These are phyloP conservation scores for Globisporangium barbulae DNA, from an alignment of 352 stramenopile genomes.

Conservation along the genomic window DNA sequence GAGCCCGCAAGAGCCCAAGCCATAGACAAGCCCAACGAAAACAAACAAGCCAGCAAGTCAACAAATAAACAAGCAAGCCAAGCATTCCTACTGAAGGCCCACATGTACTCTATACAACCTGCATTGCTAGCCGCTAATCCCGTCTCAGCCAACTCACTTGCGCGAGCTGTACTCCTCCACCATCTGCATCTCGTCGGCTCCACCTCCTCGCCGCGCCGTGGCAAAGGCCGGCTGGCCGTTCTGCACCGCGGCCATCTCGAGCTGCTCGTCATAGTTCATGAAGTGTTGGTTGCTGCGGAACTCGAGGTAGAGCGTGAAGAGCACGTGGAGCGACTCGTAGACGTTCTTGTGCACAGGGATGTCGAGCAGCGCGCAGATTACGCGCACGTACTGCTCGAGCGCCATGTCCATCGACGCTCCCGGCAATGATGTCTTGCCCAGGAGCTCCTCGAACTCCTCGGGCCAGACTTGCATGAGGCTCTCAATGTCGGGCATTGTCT, in stretches of 20 bases:
- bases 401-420: constrained; percentile 88
- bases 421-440: constrained; percentile 69
- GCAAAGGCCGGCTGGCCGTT: constrained; percentile 27
- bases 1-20: constrained; percentile 5
- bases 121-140: background rate
- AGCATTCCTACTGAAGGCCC: too few relatives aligned
- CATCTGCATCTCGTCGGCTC: constrained; percentile 23
- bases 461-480: constrained; percentile 92
- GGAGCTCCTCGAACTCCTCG: constrained; percentile 82
- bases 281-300: constrained; percentile 94
- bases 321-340: constrained; percentile 92
- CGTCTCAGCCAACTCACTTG: constrained; percentile 22
- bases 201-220: constrained; percentile 30
- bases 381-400: constrained; percentile 91
- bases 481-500: constrained; percentile 94
- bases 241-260: constrained; percentile 17
- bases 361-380: constrained; percentile 93
- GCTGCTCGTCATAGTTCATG: constrained; percentile 77
- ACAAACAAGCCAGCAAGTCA: too few relatives aligned
- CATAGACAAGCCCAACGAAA: background rate
- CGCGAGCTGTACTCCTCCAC: constrained; percentile 34
- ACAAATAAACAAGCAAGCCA: too few relatives aligned
- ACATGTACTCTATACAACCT: too few relatives aligned
- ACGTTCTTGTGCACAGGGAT: constrained; percentile 95
- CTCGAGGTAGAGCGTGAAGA: constrained; percentile 94